Conservation (phyloP, 192 early-diverging fungal species). For the Paraglomus brasilianum region DNA sequence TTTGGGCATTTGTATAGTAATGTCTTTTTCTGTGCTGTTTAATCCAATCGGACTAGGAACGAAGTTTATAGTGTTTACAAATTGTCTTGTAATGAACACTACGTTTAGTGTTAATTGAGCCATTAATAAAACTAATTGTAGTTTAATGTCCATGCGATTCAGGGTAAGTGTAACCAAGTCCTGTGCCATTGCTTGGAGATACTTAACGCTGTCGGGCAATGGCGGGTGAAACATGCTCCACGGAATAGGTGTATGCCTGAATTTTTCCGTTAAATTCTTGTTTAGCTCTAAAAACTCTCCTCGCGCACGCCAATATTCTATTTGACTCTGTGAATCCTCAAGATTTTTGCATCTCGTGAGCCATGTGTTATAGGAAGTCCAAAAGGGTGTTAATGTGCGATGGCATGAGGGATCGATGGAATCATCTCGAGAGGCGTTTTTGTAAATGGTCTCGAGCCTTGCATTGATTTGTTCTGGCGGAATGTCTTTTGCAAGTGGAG, state of each 20-base stretch:
- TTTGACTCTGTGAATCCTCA: constrained; percentile 11
- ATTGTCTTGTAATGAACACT: constrained; percentile 16
- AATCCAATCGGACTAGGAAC: no score
- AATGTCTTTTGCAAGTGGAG: no score
- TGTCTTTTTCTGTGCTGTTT: no score
- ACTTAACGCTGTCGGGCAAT: neutral
- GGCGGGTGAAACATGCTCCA: constrained; percentile 4
- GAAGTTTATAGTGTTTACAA: neutral
- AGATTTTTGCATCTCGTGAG: neutral
- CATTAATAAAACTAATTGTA: neutral
- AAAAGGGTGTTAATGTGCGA: no score
- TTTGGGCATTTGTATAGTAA: no score
- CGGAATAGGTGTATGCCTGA: neutral
- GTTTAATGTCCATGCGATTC: neutral
- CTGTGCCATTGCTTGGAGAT: neutral
- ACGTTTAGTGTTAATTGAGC: constrained; percentile 7
- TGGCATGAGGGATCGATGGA: no score
- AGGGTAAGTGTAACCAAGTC: neutral
- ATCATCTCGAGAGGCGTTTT: no score
- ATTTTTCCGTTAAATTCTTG: neutral
- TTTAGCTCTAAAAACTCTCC: neutral
- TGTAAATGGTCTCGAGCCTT: no score
- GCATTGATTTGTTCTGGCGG: no score
- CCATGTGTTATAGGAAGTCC: no score
- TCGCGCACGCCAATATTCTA: constrained; percentile 4